A percentile compares a stretch with the other conserved stretches of the same genome.
These are phyloP conservation scores for Nematocida sp. DNA, from an alignment of 371 early-diverging fungal species.

Conservation along the genomic window DNA sequence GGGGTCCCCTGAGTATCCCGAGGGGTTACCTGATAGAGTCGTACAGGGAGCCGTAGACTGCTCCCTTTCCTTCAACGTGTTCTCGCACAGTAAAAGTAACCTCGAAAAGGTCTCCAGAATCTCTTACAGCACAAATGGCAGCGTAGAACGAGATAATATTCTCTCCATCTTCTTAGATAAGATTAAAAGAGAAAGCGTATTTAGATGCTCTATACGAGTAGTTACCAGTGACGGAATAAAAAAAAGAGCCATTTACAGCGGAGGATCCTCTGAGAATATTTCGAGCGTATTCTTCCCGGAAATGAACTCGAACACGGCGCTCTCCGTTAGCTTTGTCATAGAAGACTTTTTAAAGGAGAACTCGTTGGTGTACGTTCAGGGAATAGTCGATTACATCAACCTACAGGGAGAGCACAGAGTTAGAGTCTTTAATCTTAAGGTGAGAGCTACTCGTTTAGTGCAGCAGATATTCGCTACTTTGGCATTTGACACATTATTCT, in stretches of 20 bases:
- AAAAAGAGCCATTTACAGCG: conserved; percentile 47
- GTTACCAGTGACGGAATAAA: conserved; percentile 50
- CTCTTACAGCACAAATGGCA: conserved; percentile 9
- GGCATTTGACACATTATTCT: conserved; percentile 65
- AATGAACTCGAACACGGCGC: conserved; percentile 16
- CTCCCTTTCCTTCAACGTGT: conserved; percentile 12
- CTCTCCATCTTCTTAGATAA: background rate
- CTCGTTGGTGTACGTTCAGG: conserved; percentile 58
- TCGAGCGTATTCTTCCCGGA: conserved; percentile 41
- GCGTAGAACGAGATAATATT: conserved; percentile 24
- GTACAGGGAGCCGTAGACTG: conserved; percentile 32
- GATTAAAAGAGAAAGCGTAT: conserved; percentile 11
- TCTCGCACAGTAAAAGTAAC: background rate
- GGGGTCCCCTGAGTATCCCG: conserved; percentile 5
- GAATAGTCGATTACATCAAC: conserved; percentile 57
- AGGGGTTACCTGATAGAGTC: background rate
- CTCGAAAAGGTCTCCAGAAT: conserved; percentile 1
- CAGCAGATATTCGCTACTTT: conserved; percentile 54
- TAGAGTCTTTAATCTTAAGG: conserved; percentile 57
- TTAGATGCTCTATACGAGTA: conserved; percentile 34
- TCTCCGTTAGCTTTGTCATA: conserved; percentile 33
- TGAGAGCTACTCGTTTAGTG: conserved; percentile 42
- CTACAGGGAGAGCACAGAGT: conserved; percentile 51
- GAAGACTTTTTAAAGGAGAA: conserved; percentile 37
- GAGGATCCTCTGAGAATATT: conserved; percentile 47